Base-by-base conservation (phyloP, 768 basidiomycete species). In the Tephrocybe rancida region DNA sequence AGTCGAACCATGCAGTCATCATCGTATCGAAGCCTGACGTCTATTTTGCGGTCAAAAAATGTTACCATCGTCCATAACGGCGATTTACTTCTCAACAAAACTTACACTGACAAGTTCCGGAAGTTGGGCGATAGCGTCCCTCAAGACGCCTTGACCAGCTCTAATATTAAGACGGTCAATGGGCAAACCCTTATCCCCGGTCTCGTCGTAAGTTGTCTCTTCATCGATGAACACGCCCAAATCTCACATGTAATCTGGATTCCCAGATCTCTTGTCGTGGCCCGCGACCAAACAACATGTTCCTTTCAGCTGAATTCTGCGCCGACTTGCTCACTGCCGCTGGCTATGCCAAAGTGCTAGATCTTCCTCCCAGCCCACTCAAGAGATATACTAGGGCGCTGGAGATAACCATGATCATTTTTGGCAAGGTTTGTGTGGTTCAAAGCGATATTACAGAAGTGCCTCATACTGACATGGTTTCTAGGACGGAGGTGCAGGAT, bases 61-160 rank as follows among this genome's bases (percentile, higher is more conserved):
- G 74, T 88, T 14, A 86, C 85, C 19, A 75, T 89, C 43, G 78
- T 89, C 6, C 88, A 89, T 10, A 72, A 76, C 24, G 69, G 75
- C n/a, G 39, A 56, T 1, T 63, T 75, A 16, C 76, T 87, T 25
- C 71, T 89, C 51, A 86, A 86, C 57, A 64, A 72, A 6, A 66
- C 75, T 1, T 88, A 88, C 60, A 77, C 84, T 0, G 63, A 71
- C 11, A 76, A 77, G 48, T 82, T 81, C 67, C 78, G 88, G 44
- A 74, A 71, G 21, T 68, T 85, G 22, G 67, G 74, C 18, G 86
- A 89, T 52, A 73, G 68, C 52, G 65, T 87, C 46, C 41, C 51
- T 0, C 27, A 41, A 2, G 85, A 83, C 56, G 64, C 73, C 6
- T 61, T 64, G 4, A 66, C 55, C 3, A 65, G 75, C 18, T 70